Evolutionary conservation across 352 stramenopile species (phyloP).

Genomic region (Globisporangium polare): DNA sequence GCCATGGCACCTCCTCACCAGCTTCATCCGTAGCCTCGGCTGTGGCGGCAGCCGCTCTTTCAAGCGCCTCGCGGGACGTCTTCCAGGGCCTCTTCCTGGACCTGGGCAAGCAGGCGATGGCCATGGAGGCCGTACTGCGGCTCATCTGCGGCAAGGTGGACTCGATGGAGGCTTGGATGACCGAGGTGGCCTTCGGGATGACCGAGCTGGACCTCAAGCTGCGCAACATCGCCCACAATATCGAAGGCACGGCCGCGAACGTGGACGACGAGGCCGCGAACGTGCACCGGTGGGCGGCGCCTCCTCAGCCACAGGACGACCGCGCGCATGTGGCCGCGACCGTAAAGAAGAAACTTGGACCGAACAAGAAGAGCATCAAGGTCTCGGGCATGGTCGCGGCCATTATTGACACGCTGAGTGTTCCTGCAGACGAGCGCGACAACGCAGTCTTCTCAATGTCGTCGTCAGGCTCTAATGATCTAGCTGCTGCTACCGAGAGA

Average conservation of each 20-base stretch:
- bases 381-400: conserved; percentile 61
- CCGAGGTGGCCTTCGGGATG: conserved; percentile 70
- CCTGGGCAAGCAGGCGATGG: conserved; percentile 70
- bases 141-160: conserved; percentile 69
- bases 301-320: conserved; percentile 20
- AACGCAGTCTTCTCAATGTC: not conserved
- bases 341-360: conserved; percentile 49
- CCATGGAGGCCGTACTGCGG: conserved; percentile 65
- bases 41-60: not conserved
- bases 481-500: not conserved
- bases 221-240: conserved; percentile 79
- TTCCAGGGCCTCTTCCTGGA: conserved; percentile 74
- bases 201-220: conserved; percentile 71
- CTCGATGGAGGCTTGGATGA: conserved; percentile 71
- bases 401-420: conserved; percentile 47
- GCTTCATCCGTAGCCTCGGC: not conserved
- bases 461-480: not conserved
- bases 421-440: conserved; percentile 10
- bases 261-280: conserved; percentile 43
- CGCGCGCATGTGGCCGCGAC: conserved; percentile 12
- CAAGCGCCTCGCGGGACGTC: conserved; percentile 38
- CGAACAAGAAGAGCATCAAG: conserved; percentile 46
- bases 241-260: conserved; percentile 63
- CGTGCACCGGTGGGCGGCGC: conserved; percentile 42
- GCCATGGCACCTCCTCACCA: not conserved